These are phyloP conservation scores for Ceratobasidium sp. DNA, from an alignment of 1,284 basidiomycete genomes.

Conservation along the genomic window DNA sequence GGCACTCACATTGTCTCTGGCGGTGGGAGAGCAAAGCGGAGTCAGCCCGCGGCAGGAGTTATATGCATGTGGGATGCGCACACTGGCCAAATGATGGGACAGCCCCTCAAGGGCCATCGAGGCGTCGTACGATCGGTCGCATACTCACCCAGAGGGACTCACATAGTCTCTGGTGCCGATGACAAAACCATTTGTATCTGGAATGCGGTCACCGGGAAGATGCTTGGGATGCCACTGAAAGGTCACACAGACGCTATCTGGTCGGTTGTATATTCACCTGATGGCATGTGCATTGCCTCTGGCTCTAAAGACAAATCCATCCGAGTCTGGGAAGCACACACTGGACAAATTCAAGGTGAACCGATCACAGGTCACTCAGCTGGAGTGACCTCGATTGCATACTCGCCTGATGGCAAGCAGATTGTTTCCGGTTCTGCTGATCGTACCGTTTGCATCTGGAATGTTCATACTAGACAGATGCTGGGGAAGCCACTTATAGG, in stretches of 20 bases:
- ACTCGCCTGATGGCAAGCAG: constrained; percentile 15
- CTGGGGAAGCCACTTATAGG: too few relatives aligned
- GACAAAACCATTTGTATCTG: constrained; percentile 40
- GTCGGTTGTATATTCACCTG: constrained; percentile 28
- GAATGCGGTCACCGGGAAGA: constrained; percentile 28
- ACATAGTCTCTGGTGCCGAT: neutral
- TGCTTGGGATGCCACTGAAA: neutral
- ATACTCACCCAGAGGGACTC: neutral
- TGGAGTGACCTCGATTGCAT: neutral
- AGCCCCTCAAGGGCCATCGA: neutral
- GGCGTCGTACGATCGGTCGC: neutral
- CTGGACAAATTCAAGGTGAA: neutral
- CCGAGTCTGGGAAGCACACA: constrained; percentile 27
- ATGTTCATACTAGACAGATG: too few relatives aligned
- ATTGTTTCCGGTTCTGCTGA: too few relatives aligned
- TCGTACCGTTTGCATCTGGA: too few relatives aligned
- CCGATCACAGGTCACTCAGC: neutral
- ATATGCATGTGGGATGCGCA: constrained; percentile 33
- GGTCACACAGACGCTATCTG: neutral
- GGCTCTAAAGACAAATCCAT: constrained; percentile 15
- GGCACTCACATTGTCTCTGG: neutral
- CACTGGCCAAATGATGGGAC: neutral
- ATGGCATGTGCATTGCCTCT: constrained; percentile 24
- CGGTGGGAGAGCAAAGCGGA: too few relatives aligned
- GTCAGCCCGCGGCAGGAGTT: neutral